Conservation (phyloP, 148 eudicot genomes). For the Fallopia convolvulus region DNA sequence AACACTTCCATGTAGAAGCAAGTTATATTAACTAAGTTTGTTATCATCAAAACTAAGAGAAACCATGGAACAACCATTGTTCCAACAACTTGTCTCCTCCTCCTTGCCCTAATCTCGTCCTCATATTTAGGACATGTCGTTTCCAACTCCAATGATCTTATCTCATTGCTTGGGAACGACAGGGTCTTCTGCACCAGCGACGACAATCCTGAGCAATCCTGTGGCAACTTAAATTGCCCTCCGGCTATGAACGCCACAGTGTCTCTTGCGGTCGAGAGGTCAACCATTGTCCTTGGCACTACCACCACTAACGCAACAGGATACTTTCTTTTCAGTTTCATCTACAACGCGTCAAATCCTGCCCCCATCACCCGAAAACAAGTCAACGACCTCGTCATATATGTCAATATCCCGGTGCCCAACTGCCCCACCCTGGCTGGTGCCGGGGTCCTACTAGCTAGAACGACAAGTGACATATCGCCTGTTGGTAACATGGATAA, state of each 20-base stretch:
- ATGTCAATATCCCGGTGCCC: background rate
- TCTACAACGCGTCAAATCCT: background rate
- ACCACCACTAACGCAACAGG: background rate
- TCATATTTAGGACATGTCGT: background rate
- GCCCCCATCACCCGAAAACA: background rate
- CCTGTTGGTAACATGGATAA: too few species aligned
- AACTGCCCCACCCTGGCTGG: background rate
- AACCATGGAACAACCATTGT: too few species aligned
- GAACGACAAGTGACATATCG: too few species aligned
- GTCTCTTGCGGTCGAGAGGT: background rate
- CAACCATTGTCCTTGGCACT: background rate
- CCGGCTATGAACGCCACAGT: background rate
- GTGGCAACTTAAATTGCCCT: background rate
- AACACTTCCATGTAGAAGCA: too few species aligned
- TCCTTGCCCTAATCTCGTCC: background rate
- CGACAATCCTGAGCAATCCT: background rate
- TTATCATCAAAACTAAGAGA: too few species aligned
- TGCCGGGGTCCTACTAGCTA: background rate
- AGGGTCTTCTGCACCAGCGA: background rate
- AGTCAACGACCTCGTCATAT: background rate
- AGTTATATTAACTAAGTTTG: too few species aligned
- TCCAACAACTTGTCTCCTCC: background rate
- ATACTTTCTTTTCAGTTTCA: background rate
- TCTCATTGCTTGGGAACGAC: background rate
- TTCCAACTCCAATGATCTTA: background rate